Evolutionary conservation across 2,329 filamentous ascomycete species (phyloP).

Genomic region (Arthrobotrys megalospora): DNA sequence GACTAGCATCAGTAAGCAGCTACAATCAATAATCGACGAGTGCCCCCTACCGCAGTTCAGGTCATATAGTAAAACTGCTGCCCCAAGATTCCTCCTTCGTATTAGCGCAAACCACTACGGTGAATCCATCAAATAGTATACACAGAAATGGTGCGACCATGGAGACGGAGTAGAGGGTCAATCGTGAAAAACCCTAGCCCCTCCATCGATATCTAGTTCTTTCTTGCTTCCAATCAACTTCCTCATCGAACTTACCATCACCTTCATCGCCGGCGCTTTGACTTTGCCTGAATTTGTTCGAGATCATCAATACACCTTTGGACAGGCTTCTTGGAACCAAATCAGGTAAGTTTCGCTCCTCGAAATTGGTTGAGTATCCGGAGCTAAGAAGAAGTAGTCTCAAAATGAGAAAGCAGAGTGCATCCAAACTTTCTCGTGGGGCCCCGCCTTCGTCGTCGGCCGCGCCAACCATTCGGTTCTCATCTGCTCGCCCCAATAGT

Average conservation of each 20-base stretch:
- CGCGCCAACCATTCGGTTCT: not conserved
- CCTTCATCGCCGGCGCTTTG: not conserved
- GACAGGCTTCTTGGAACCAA: not conserved
- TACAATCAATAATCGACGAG: too few relatives aligned
- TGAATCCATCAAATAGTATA: not conserved
- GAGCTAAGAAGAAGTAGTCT: not conserved
- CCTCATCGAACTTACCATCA: not conserved
- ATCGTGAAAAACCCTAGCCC: not conserved
- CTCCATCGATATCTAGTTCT: not conserved
- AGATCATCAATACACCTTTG: too few relatives aligned
- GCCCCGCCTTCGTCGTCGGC: not conserved
- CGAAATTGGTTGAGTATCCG: not conserved
- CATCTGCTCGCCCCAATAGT: constrained; percentile 4
- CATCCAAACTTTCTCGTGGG: not conserved
- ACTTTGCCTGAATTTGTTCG: not conserved
- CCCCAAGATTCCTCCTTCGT: not conserved
- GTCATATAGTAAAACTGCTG: not conserved
- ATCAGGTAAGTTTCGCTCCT: not conserved
- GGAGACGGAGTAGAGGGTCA: not conserved
- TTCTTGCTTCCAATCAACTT: not conserved
- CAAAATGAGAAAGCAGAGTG: constrained; percentile 5
- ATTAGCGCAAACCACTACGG: not conserved
- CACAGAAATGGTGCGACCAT: not conserved
- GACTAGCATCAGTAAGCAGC: too few relatives aligned
- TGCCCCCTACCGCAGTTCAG: too few relatives aligned